phyloP scores from a whole-genome alignment of 2,329 filamentous ascomycete genomes.

The Rachicladosporium sp. region DNA sequence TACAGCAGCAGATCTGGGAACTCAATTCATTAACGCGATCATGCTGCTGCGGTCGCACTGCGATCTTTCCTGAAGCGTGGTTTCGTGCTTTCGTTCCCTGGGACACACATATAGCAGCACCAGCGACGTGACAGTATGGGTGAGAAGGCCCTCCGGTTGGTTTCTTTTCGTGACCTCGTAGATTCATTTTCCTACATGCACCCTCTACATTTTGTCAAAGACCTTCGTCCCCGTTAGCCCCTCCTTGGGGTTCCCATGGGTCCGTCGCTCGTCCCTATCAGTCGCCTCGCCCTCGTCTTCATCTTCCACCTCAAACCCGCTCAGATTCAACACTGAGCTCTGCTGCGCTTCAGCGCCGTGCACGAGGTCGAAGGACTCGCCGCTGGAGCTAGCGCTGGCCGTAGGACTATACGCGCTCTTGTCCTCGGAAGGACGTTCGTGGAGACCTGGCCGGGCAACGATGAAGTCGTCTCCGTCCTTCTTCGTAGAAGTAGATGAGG shows the following conservation, averaged over 20 bases:
- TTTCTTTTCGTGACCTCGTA: too few species aligned
- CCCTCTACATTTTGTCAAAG: slow-evolving; percentile 27
- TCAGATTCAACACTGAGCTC: slow-evolving; percentile 14
- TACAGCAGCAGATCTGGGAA: too few species aligned
- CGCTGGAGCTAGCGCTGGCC: slow-evolving; percentile 15
- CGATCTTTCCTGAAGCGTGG: too few species aligned
- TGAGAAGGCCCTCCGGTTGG: too few species aligned
- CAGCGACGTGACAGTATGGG: too few species aligned
- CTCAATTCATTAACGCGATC: too few species aligned
- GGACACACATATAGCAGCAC: too few species aligned
- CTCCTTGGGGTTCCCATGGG: slow-evolving; percentile 13
- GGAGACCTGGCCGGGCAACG: too few species aligned
- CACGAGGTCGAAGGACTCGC: slow-evolving; percentile 35
- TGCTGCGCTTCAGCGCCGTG: slow-evolving; percentile 32
- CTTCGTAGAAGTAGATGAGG: neutral
- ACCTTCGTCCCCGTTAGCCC: slow-evolving; percentile 21
- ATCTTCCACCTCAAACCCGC: slow-evolving; percentile 13
- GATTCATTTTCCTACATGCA: too few species aligned
- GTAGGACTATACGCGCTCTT: slow-evolving; percentile 1
- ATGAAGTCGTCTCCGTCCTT: slow-evolving; percentile 1
- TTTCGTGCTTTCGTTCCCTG: too few species aligned
- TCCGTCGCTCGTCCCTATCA: slow-evolving; percentile 14
- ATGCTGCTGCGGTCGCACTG: too few species aligned
- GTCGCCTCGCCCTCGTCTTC: slow-evolving; percentile 11
- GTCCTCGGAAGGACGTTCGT: too few species aligned